Base-by-base conservation (phyloP, 2,329 filamentous ascomycete genomes). In the Nigrospora osmanthi region DNA sequence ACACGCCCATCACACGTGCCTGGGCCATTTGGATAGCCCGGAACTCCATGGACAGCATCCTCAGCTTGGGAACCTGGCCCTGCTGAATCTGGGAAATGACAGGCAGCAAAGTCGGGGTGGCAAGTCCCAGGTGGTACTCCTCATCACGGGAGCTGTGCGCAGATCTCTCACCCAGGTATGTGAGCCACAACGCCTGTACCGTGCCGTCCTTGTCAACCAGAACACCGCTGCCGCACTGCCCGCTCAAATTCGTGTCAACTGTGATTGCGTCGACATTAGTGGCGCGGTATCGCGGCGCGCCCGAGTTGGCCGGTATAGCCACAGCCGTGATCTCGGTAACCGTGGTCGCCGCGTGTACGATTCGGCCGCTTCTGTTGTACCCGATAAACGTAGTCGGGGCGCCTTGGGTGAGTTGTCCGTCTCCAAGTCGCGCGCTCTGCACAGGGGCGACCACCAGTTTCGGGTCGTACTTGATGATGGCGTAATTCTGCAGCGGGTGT, bases 251-350 rank as follows among this genome's bases (percentile, higher is more conserved):
- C 4, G 91, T 97, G 60, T 98, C 93, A 28, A 98, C 89, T 0
- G 91, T 97, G 58, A 98, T 95, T 40, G 93, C 93, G 61, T 97
- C 93, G 11, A 97, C 81, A 56, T 98, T 97, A 58, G 95, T 87
- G 16, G 93, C 93, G 4, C 94, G 82, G 62, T 98, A 98, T 49
- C 93, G 78, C 6, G 93, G 93, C 7, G 93, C 91, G 1, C 89
- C 82, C 0, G 87, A 85, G 65, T 95, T 97, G 23, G 93, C 89
- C 1, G 93, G 94, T 49, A 98, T 97, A 1, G 90, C 89, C 3
- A 97, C 93, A 2, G 93, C 93, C 11, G 91, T 97, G 58, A 98
- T 94, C 63, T 98, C 93, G 1, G 94, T 98, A 13, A 98, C 89
- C 0, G 86, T 89, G 0, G 93, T 97, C 55, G 95, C 89, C 6